Evolutionary conservation across 306 rosid genomes (phyloP).

Genomic region (Geum urbanum): DNA sequence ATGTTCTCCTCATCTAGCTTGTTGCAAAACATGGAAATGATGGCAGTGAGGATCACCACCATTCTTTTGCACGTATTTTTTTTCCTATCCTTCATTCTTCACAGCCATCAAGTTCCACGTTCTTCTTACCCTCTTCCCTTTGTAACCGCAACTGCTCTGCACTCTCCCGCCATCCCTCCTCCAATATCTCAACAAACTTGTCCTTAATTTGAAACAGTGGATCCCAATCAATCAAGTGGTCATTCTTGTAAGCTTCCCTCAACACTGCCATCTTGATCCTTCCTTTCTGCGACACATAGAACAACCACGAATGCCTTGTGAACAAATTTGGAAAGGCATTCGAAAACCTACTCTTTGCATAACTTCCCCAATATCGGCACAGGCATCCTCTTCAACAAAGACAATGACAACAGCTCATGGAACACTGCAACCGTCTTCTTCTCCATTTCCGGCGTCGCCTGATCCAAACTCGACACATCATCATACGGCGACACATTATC

Average conservation of each 20-base stretch:
- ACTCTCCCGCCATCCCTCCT: conserved; percentile 74
- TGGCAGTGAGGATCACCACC: not conserved
- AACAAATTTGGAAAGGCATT: conserved; percentile 62
- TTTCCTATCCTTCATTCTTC: conserved; percentile 19
- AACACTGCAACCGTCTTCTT: conserved; percentile 48
- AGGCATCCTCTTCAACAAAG: conserved; percentile 63
- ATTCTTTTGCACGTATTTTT: conserved; percentile 8
- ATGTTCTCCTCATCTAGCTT: conserved; percentile 31
- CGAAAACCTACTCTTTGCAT: conserved; percentile 72
- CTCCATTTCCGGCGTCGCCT: conserved; percentile 68
- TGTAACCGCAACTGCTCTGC: conserved; percentile 41
- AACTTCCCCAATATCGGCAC: conserved; percentile 80
- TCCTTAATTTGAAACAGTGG: conserved; percentile 69
- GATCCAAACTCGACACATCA: conserved; percentile 57
- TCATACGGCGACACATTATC: conserved; percentile 68
- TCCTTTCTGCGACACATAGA: conserved; percentile 79
- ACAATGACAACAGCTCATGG: conserved; percentile 65
- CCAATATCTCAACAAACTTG: conserved; percentile 63
- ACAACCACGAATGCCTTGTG: conserved; percentile 81
- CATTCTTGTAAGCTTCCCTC: conserved; percentile 67
- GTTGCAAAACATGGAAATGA: not conserved
- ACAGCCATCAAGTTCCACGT: conserved; percentile 44
- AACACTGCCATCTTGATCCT: conserved; percentile 76
- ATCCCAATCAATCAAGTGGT: conserved; percentile 58
- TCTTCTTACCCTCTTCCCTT: conserved; percentile 38